These are phyloP conservation scores for Apiotrichum brassicae DNA, from an alignment of 1,284 basidiomycete species.

Conservation along the genomic window DNA sequence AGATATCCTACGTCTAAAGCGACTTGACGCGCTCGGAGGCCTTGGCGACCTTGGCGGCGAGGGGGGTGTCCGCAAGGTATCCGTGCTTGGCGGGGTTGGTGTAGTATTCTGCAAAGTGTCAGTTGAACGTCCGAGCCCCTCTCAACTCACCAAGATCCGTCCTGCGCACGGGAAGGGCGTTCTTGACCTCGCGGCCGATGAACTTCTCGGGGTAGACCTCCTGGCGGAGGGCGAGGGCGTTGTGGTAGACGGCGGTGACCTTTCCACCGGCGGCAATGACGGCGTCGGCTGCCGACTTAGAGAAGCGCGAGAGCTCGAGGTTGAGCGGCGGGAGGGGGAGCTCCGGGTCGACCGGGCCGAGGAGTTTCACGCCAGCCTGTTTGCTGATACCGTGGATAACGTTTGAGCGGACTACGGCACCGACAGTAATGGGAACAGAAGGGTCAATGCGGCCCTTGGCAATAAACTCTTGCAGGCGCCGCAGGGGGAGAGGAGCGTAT, in stretches of 20 bases:
- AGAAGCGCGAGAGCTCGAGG: constrained; percentile 77
- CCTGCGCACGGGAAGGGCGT: constrained; percentile 74
- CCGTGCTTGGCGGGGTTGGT: constrained; percentile 46
- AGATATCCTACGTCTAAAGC: neutral
- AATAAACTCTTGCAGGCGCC: constrained; percentile 86
- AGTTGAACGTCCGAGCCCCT: too few relatives aligned
- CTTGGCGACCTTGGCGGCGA: neutral
- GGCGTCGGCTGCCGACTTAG: constrained; percentile 74
- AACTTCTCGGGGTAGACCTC: constrained; percentile 58
- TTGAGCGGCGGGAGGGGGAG: constrained; percentile 59
- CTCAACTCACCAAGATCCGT: constrained; percentile 76
- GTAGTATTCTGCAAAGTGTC: constrained; percentile 40
- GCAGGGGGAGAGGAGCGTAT: constrained; percentile 78
- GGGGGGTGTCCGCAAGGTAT: constrained; percentile 36
- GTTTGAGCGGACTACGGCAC: constrained; percentile 73
- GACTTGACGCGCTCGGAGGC: constrained; percentile 1
- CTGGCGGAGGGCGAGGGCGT: constrained; percentile 72
- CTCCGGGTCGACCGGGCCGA: constrained; percentile 61
- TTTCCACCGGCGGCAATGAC: constrained; percentile 76
- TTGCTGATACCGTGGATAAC: constrained; percentile 82
- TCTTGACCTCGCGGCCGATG: constrained; percentile 55
- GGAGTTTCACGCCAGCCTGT: constrained; percentile 70
- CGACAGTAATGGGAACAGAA: constrained; percentile 78
- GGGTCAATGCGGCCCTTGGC: constrained; percentile 72
- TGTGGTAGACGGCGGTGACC: constrained; percentile 89